phyloP scores from a whole-genome alignment of 257 asterid genomes.

The Scutellaria barbata region DNA sequence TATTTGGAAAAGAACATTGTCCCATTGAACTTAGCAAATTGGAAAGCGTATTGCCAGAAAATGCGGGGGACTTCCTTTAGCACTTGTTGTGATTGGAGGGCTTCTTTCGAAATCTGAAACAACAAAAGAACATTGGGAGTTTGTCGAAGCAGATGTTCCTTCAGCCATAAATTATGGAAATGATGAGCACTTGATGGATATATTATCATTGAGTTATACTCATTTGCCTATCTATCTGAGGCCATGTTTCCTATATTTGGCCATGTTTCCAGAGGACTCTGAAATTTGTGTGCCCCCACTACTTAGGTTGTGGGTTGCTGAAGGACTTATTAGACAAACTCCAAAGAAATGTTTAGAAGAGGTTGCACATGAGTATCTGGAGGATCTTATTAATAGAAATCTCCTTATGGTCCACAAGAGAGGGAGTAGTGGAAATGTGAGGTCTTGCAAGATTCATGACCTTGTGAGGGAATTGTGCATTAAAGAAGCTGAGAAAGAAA shows the following conservation, averaged over 20 bases:
- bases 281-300: slow-evolving; percentile 14
- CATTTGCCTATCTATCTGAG: slow-evolving; percentile 38
- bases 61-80: slow-evolving; percentile 43
- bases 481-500: slow-evolving; percentile 30
- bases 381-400: slow-evolving; percentile 36
- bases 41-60: slow-evolving; percentile 35
- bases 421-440: slow-evolving; percentile 22
- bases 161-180: slow-evolving; percentile 22
- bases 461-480: slow-evolving; percentile 35
- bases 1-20: slow-evolving; percentile 19
- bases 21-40: slow-evolving; percentile 35
- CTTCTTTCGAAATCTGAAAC: slow-evolving; percentile 32
- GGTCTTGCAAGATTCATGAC: slow-evolving; percentile 39
- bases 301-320: slow-evolving; percentile 38
- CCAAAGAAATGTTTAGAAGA: slow-evolving; percentile 36
- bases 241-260: slow-evolving; percentile 40
- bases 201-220: slow-evolving; percentile 37
- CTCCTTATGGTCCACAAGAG: slow-evolving; percentile 21
- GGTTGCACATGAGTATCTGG: slow-evolving; percentile 28
- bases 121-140: slow-evolving; percentile 35
- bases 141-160: slow-evolving; percentile 21
- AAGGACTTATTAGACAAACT: slow-evolving; percentile 30
- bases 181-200: slow-evolving; percentile 29
- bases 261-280: slow-evolving; percentile 32
- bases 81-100: slow-evolving; percentile 39